Conservation (phyloP, 352 stramenopile genomes). For the Phytophthora tentaculata region DNA sequence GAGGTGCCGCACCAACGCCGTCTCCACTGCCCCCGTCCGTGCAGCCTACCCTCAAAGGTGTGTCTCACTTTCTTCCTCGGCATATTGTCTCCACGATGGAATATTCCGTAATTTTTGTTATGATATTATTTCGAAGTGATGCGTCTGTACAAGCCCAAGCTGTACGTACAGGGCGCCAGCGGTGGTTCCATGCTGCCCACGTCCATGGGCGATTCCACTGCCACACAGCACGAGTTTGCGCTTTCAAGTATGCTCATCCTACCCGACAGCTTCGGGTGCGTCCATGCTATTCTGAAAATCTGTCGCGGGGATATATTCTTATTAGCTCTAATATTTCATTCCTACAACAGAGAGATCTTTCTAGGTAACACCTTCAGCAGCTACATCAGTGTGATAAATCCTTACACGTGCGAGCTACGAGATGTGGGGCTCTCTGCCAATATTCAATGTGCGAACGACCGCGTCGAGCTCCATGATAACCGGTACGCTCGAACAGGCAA, state of each 20-base stretch:
- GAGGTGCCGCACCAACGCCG: conserved; percentile 2
- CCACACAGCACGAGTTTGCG: conserved; percentile 79
- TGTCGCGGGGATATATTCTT: neutral
- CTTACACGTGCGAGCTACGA: conserved; percentile 78
- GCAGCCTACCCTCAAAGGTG: conserved; percentile 85
- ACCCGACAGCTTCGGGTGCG: conserved; percentile 90
- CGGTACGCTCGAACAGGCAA: conserved; percentile 72
- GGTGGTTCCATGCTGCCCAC: conserved; percentile 71
- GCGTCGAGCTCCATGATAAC: conserved; percentile 82
- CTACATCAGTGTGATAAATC: conserved; percentile 94
- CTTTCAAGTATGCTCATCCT: conserved; percentile 91
- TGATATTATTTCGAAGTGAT: conserved; percentile 66
- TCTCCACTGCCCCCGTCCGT: conserved; percentile 31
- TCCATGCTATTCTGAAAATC: neutral
- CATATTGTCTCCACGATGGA: neutral
- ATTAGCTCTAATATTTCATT: conserved; percentile 19
- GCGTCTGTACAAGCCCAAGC: conserved; percentile 90
- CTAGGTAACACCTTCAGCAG: conserved; percentile 93
- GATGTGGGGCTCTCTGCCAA: conserved; percentile 84
- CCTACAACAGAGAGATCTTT: conserved; percentile 85
- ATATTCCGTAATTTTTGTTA: neutral
- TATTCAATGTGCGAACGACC: conserved; percentile 87
- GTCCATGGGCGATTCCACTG: conserved; percentile 48
- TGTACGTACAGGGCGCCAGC: conserved; percentile 65
- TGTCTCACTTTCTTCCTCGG: neutral